Evolutionary conservation across 2,329 filamentous ascomycete genomes (phyloP).

Genomic region (Colletotrichum liaoningense): DNA sequence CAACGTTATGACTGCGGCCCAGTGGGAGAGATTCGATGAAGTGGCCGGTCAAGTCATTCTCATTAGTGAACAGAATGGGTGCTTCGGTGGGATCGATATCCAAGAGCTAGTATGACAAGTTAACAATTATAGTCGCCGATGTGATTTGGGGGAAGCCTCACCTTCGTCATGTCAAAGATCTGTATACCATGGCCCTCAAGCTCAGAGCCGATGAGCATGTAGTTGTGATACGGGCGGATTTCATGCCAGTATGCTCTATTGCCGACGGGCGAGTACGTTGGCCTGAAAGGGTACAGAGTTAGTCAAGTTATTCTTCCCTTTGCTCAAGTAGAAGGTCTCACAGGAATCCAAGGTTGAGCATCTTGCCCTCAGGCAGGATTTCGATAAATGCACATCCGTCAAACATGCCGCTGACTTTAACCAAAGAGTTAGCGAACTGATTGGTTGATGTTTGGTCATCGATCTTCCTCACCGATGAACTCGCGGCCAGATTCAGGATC

Average conservation of each 20-base stretch:
- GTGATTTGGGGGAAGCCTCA: background rate
- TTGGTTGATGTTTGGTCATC: too few relatives aligned
- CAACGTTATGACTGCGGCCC: constrained; percentile 61
- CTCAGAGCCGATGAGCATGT: constrained; percentile 50
- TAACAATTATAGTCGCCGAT: background rate
- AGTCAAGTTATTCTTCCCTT: background rate
- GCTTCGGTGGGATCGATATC: constrained; percentile 50
- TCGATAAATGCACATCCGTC: constrained; percentile 59
- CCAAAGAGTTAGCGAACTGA: background rate
- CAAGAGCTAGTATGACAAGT: constrained; percentile 44
- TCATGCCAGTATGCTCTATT: constrained; percentile 46
- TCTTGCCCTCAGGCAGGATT: constrained; percentile 52
- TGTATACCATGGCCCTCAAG: constrained; percentile 65
- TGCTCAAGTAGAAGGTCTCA: constrained; percentile 31
- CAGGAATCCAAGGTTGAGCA: constrained; percentile 56
- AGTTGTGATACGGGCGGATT: constrained; percentile 47
- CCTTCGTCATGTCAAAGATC: constrained; percentile 70
- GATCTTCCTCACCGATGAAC: constrained; percentile 20
- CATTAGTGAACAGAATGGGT: constrained; percentile 43
- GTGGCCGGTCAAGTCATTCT: constrained; percentile 44
- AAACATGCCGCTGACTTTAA: constrained; percentile 40
- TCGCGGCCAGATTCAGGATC: constrained; percentile 49
- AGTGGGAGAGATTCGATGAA: constrained; percentile 43
- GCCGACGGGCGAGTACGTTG: constrained; percentile 31
- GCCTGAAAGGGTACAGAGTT: background rate